Conservation (phyloP, 495 filamentous ascomycete genomes). For the Lentithecium fluviatile region DNA sequence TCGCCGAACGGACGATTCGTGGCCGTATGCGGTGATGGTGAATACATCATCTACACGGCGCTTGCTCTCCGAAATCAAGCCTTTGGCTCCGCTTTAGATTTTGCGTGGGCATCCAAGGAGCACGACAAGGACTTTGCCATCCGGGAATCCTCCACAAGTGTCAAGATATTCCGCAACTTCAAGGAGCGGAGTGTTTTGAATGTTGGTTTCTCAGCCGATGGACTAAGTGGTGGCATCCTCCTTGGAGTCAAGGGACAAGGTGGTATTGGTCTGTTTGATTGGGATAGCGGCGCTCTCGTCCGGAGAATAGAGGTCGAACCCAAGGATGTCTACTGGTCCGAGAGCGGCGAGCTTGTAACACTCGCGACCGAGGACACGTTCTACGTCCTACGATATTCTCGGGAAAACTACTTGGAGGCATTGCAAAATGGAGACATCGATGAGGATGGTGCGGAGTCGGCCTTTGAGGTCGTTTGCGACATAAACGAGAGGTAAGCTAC, state of each 20-base stretch:
- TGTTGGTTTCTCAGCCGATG: constrained; percentile 94
- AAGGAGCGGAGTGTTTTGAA: constrained; percentile 82
- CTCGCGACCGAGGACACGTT: constrained; percentile 94
- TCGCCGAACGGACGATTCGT: constrained; percentile 98
- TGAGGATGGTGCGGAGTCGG: constrained; percentile 96
- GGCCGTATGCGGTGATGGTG: constrained; percentile 93
- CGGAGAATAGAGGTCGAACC: constrained; percentile 96
- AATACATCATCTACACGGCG: constrained; percentile 98
- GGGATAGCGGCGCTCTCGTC: constrained; percentile 80
- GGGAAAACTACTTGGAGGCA: constrained; percentile 81
- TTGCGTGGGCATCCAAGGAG: constrained; percentile 95
- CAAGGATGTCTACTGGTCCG: constrained; percentile 87
- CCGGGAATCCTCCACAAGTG: constrained; percentile 84
- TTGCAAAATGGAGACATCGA: constrained; percentile 78
- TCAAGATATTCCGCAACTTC: constrained; percentile 97
- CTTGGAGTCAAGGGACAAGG: constrained; percentile 93
- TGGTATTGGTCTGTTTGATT: constrained; percentile 94
- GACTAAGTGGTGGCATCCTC: constrained; percentile 84
- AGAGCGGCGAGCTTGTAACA: constrained; percentile 87
- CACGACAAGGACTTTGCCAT: constrained; percentile 99
- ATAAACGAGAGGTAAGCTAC: constrained; percentile 73
- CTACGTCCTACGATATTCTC: constrained; percentile 87
- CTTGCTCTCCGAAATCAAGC: constrained; percentile 97
- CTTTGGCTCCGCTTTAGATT: constrained; percentile 91
- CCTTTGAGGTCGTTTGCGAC: constrained; percentile 92